phyloP scores from a whole-genome alignment of 371 early-diverging fungal species.

The Dinochytrium kinnereticum region DNA sequence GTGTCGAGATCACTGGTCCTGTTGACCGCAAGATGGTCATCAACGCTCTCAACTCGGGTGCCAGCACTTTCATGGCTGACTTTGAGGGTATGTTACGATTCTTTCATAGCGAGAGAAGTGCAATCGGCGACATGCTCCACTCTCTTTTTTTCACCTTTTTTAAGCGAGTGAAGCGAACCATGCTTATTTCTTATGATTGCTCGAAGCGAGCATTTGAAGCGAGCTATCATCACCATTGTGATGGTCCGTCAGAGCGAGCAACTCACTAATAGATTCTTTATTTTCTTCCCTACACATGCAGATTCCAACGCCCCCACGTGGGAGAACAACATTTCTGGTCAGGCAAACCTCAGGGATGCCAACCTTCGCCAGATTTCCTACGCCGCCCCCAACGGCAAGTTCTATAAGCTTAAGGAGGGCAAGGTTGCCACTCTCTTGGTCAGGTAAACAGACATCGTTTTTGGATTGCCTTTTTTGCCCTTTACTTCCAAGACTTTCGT shows the following conservation, averaged over 20 bases:
- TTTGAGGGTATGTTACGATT: constrained; percentile 89
- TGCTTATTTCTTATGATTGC: no score
- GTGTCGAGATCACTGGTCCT: constrained; percentile 97
- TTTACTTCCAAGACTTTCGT: neutral
- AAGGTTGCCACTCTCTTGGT: constrained; percentile 88
- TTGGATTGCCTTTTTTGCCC: neutral
- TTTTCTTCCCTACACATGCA: no score
- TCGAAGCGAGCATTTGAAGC: no score
- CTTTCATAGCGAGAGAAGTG: neutral
- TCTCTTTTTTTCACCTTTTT: no score
- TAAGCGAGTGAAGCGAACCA: no score
- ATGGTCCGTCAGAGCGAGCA: no score
- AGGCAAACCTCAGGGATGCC: constrained; percentile 93
- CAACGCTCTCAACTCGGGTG: constrained; percentile 93
- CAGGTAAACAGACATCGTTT: constrained; percentile 62
- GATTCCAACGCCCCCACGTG: constrained; percentile 96
- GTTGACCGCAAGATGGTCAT: constrained; percentile 98
- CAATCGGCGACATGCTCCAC: neutral
- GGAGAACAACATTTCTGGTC: constrained; percentile 85
- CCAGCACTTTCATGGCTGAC: constrained; percentile 95
- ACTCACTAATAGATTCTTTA: no score
- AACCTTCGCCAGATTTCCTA: constrained; percentile 83
- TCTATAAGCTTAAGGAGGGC: constrained; percentile 86
- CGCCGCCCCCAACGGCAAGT: constrained; percentile 87
- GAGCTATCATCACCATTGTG: no score